Base-by-base conservation (phyloP, 768 basidiomycete genomes). In the Termitomyces eurrhizus region DNA sequence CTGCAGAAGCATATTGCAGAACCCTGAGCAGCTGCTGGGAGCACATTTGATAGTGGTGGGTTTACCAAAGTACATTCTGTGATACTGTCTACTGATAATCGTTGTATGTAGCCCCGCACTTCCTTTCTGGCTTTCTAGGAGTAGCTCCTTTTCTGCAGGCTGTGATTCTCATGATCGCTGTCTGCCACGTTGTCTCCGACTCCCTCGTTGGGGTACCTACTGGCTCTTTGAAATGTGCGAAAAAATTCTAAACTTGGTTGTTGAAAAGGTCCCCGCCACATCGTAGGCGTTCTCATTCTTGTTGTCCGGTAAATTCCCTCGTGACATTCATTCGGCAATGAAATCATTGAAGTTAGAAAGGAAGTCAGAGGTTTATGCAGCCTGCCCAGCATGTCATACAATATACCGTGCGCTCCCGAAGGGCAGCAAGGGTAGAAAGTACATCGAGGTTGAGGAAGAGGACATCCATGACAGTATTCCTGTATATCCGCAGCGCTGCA, bases 401-500 rank as follows among this genome's bases (percentile, higher is more conserved):
- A 45, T 45, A 21, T 45, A 45, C 11, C 39, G 52, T 9, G 11
- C 29, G 29, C 29, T 29, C 29, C 14, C 13, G 37, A 39, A 16
- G 37, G 14, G 37, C 37, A 39, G 7, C 44, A 14, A 39, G 37
- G 37, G 14, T 9, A 9, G n/a, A n/a, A 36, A 36, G 33, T 4
- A n/a, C 1, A 3, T 3, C 37, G 5, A 39, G 37, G 14, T 39
- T 39, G 37, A 36, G 12, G 35, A 52, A 21, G 35, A 36, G 11
- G 35, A 24, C n/a, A 36, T 36, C 4, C 11, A 12, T 21, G 21
- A 29, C 21, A 42, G 29, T 3, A 59, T 62, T 21, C 53, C 57
- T 14, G 32, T 52, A 16, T 62, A 64, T 42, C 61, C 14, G 6
- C 48, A 51, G 24, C 33, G 51, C 21, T 62, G 60, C 44, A 70